Evolutionary conservation across 129 eudicot genomes (phyloP), one percentile per base, ranked within the genome.

Genomic region (Oenanthe sinensis): DNA sequence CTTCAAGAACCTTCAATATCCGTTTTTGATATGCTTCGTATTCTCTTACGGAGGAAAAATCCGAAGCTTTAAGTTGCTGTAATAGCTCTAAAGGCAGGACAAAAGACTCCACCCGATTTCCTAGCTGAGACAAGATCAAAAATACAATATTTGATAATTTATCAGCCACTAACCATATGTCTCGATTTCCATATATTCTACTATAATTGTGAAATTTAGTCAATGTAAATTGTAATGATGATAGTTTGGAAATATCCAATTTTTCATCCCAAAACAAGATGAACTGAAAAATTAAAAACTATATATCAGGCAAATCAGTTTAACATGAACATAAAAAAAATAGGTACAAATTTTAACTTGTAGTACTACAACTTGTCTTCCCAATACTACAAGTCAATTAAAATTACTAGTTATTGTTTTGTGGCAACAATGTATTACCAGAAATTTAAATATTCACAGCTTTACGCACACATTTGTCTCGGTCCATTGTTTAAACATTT

Each of bases 61-160:
- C 99, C 69, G 99, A 88, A 77, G 93, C 79, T 81, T 92, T 92
- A 84, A 92, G 87, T 73, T 92, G 97, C 73, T 96, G 99, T 60
- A 96, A 85, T 9, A 96, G 90, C 91, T 96, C 99, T 54, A 96
- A 85, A 24, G 99, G 99, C 46, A 96, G 91, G 78, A 96, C 89
- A 87, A 90, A 79, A 14, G 91, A 79, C 58, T 92, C 99, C 37
- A 85, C 71, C 80, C 90, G 88, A 76, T 89, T 88, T 75, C 97
- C 97, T 60, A 89, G 91, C 99, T 96, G 82, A 71, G 40, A 55
- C 42, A 60, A 19, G 42, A 84, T 58, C 28, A 26, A 36, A 10
- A 44, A 47, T 12, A 55, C 48, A 50, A 40, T 47, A 44, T 28
- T n/a, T 39, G 24, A 11, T 10, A 24, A 15, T 8, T 8, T 14